Evolutionary conservation across 306 rosid genomes (phyloP).

Genomic region (Notholithocarpus densiflorus): DNA sequence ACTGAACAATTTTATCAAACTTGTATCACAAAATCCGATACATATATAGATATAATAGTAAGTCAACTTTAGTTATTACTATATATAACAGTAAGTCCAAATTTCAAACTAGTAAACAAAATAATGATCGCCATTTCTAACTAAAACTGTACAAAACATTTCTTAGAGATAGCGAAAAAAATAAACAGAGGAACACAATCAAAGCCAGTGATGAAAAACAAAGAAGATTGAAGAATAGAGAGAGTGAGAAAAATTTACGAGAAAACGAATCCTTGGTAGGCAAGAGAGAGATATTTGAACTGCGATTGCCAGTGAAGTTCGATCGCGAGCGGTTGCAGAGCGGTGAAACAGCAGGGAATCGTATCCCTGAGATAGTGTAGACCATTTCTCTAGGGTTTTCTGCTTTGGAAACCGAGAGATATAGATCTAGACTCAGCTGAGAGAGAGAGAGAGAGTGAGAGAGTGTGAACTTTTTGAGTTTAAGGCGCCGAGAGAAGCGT

Average conservation of each 20-base stretch:
- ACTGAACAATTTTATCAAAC: background rate
- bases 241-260: conserved; percentile 29
- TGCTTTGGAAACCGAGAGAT: background rate
- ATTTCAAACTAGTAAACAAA: no score
- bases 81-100: no score
- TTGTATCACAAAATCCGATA: background rate
- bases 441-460: conserved; percentile 1
- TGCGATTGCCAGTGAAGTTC: conserved; percentile 40
- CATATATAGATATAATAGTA: no score
- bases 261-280: conserved; percentile 38
- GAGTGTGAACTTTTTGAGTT: conserved; percentile 12
- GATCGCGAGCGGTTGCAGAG: conserved; percentile 31
- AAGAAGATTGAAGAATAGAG: conserved; percentile 6
- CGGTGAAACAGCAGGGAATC: conserved; percentile 56
- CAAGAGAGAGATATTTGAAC: conserved; percentile 31
- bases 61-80: no score
- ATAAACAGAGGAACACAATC: background rate
- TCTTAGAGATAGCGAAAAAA: background rate
- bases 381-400: conserved; percentile 44
- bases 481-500: conserved; percentile 44
- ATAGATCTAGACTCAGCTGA: background rate
- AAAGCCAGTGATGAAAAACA: background rate
- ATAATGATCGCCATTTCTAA: no score
- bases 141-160: no score
- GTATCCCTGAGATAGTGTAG: conserved; percentile 70